Base-by-base conservation (phyloP, 2,329 filamentous ascomycete species). In the Stemphylium lycopersici region DNA sequence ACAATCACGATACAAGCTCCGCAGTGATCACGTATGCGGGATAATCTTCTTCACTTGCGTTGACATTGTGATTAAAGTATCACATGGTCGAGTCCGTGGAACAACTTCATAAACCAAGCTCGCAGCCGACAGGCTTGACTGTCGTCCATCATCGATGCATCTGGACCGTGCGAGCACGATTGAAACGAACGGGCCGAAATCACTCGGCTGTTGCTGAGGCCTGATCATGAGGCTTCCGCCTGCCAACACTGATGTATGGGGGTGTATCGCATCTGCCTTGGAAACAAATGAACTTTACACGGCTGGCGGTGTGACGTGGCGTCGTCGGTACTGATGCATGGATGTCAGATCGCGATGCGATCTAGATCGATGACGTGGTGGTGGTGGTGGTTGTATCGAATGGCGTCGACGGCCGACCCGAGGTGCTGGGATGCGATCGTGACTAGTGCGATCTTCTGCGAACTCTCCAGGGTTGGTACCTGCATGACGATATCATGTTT, bases 361-460 rank as follows among this genome's bases (percentile, higher is more conserved):
- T 43, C 58, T 83, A 6, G 80, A 83, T 68, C 81, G 40, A 68
- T 20, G 79, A 79, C 0, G 80, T 79, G 0, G 82, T 83, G 79
- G 75, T 83, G 79, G 75, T 75, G 0, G 70, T 82, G 45, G 76
- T 76, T 1, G 69, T 83, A 6, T 59, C 82, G 16, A 80, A 83
- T 62, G 80, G 80, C 0, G 66, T 80, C 36, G 80, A 83, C 64
- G 72, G 62, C 15, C 81, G 77, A 78, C 79, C 79, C 1, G 62
- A 72, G 16, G 54, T 67, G 31, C 67, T 66, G 11, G 61, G 51
- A 42, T 22, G 26, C 33, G 43, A 48, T 39, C 33, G 45, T 38
- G 38, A 43, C 38, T 53, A 53, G 50, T 48, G 50, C 44, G 11
- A 37, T 34, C 37, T 16, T 20, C 24, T 42, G 38, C 44, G 32